Base-by-base conservation (phyloP, 345 rosid genomes). In the Capsella bursapastoris region DNA sequence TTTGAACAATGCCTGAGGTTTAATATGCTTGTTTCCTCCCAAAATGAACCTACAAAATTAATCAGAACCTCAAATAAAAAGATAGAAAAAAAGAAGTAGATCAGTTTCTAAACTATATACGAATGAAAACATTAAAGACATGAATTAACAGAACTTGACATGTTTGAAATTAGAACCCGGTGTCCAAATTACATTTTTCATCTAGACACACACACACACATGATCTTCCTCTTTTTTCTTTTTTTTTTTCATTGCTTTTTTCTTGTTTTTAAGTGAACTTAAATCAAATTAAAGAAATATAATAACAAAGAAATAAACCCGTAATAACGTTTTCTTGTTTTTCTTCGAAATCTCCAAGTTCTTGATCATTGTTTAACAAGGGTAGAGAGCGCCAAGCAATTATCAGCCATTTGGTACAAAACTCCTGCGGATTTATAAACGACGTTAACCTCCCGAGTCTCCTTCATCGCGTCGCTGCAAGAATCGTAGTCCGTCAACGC, bases 401-500 rank as follows among this genome's bases (percentile, higher is more conserved):
- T 78, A 71, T 78, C 81, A 66, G 81, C 81, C 81, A 78, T 78
- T 15, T 16, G 49, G 3, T 60, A 71, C 73, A 78, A 72, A 72
- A 66, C 81, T 0, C 77, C 81, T 0, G 81, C 81, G 0, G 81
- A 50, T 57, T 77, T 58, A 60, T 56, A 68, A 52, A 77, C 7
- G n/a, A 68, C 66, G 41, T 73, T 15, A 12, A 10, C 1, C 52
- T 35, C 51, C 2, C 0, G 13, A 51, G 53, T 13, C 45, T 4
- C 70, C 32, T 60, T 51, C 70, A 75, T 70, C 1, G 79, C 49
- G 6, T 85, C 83, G 18, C 58, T 62, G 57, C 88, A 85, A 8
- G 82, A 45, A n/a, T 45, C 78, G 2, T 64, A 71, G n/a, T 83
- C 59, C 4, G 83, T 64, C 25, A 82, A 29, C 9, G 70, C 74